Conservation (phyloP, 768 basidiomycete species). For the Pisolithus marmoratus region DNA sequence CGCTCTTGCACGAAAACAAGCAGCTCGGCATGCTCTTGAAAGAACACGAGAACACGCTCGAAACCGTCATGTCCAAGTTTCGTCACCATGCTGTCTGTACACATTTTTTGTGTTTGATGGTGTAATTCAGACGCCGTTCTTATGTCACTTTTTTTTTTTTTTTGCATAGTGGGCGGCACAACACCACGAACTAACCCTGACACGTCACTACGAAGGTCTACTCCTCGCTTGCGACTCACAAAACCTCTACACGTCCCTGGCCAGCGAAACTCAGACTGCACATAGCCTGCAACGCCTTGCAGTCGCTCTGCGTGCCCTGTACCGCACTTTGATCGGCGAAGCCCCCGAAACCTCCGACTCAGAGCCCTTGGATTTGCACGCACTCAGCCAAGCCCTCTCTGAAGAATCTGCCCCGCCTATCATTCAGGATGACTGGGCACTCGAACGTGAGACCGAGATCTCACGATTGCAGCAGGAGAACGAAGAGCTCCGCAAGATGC, state of each 20-base stretch:
- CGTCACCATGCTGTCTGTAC: conserved; percentile 78
- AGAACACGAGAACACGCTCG: conserved; percentile 92
- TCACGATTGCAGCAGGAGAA: conserved; percentile 80
- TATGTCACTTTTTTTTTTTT: conserved; percentile 6
- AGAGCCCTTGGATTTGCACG: conserved; percentile 35
- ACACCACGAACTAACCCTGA: conserved; percentile 81
- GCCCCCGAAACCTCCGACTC: conserved; percentile 30
- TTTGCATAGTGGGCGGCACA: conserved; percentile 75
- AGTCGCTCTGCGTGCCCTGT: conserved; percentile 62
- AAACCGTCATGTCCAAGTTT: conserved; percentile 96
- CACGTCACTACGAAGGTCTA: conserved; percentile 85
- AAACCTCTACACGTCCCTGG: conserved; percentile 48
- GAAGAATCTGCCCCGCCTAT: conserved; percentile 30
- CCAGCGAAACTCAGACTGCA: conserved; percentile 52
- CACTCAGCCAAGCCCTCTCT: conserved; percentile 40
- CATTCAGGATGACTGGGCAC: conserved; percentile 71
- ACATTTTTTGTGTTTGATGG: neutral
- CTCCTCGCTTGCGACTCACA: conserved; percentile 62
- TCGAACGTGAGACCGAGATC: conserved; percentile 87
- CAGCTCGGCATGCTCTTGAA: conserved; percentile 84
- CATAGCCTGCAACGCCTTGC: conserved; percentile 70
- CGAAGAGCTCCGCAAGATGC: conserved; percentile 60
- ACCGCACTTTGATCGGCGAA: conserved; percentile 67
- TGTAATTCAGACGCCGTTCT: too few relatives aligned
- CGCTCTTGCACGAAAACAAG: conserved; percentile 89